Evolutionary conservation across 1,139 yeast species (phyloP), one percentile per base, ranked within the genome.

Genomic region (Kurtzmaniella quercitrusa): DNA sequence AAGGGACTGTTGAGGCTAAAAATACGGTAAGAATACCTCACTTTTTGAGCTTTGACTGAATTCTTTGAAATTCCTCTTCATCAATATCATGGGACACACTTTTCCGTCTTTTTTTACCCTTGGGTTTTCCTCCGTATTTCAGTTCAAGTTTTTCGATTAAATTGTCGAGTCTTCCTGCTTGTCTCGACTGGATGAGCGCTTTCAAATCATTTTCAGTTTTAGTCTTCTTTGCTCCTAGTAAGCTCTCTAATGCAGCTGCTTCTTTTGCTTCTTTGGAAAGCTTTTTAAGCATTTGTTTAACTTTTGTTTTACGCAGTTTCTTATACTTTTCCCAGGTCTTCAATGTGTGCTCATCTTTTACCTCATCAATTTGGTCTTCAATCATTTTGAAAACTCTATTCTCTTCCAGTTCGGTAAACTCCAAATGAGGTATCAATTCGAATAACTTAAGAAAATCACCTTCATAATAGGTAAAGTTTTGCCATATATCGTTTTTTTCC

Each of bases 371-470:
- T 32, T 78, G 69, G 8, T 50, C 54, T 35, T 73, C 69, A 26
- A 88, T 75, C 3, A 81, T 68, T 2, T 59, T 59, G 46, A 75
- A 76, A 21, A 86, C 73, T 33, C 96, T 71, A 41, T 61, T 62
- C 51, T 84, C 89, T 50, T 81, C 85, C 5, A 64, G 73, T 42
- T 68, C 77, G n/a, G 72, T 71, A 41, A 82, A 74, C 48, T 84
- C 89, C 42, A 85, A 72, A 60, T 88, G 96, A 14, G 94, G 85
- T 6, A 88, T 82, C 38, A 73, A 71, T 57, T 87, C 95, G 57
- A 88, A 84, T 14, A 88, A 63, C 45, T 71, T 69, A 41, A 82
- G 66, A 54, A 88, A 77, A 53, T 86, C 87, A 5, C 96, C 96
- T 21, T 83, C 76, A 47, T 76, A 75, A 51, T 71, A 75, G 4